phyloP scores from a whole-genome alignment of 164 flowering plant genomes.

The Litsea cubeba region DNA sequence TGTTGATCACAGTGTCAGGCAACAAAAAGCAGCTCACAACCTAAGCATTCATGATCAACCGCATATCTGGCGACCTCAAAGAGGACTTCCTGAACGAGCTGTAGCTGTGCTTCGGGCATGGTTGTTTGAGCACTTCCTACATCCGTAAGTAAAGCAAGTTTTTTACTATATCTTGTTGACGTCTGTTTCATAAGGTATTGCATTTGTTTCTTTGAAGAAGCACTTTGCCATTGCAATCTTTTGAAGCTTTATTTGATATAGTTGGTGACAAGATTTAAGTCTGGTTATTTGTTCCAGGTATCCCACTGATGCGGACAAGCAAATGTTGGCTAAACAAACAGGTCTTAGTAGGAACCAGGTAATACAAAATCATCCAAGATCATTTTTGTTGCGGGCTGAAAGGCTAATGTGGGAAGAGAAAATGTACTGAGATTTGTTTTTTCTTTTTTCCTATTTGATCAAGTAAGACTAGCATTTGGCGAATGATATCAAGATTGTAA shows the following conservation, averaged over 20 bases:
- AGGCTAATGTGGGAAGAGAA: neutral
- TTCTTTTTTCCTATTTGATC: neutral
- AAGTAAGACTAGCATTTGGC: neutral
- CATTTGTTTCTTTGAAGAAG: no score
- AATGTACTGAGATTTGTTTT: neutral
- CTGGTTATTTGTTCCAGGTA: slow-evolving; percentile 42
- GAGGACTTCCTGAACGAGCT: slow-evolving; percentile 90
- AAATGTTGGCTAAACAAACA: slow-evolving; percentile 83
- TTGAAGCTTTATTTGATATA: neutral
- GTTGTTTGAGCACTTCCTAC: slow-evolving; percentile 82
- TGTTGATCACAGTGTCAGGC: slow-evolving; percentile 25
- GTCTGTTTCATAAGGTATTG: neutral
- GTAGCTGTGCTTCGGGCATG: no score
- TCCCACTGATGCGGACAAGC: slow-evolving; percentile 82
- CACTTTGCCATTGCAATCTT: neutral
- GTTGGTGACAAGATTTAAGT: neutral
- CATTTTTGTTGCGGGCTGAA: neutral
- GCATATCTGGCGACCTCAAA: slow-evolving; percentile 85
- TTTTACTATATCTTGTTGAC: neutral
- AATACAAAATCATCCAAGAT: neutral
- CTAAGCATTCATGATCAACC: slow-evolving; percentile 39
- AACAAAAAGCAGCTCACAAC: slow-evolving; percentile 32
- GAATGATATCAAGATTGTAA: no score
- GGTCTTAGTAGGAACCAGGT: slow-evolving; percentile 91
- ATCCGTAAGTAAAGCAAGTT: slow-evolving; percentile 57